Evolutionary conservation across 2,329 filamentous ascomycete genomes (phyloP).

Genomic region (Cercospora citrullina): DNA sequence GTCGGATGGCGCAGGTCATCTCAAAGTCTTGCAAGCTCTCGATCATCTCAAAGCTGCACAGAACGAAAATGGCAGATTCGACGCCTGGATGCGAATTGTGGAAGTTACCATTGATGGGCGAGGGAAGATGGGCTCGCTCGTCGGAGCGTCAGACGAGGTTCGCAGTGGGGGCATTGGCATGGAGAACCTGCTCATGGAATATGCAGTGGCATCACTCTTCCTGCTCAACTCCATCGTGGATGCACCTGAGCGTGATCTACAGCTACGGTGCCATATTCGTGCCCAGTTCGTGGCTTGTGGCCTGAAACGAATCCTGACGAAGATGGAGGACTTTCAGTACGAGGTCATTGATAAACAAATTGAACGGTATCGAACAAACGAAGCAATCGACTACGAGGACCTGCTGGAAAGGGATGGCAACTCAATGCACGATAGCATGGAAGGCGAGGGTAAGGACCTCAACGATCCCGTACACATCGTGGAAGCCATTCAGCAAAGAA

Average conservation of each 20-base stretch:
- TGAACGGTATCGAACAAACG: slow-evolving; percentile 87
- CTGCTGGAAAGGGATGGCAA: slow-evolving; percentile 88
- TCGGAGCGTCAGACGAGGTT: slow-evolving; percentile 94
- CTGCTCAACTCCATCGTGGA: slow-evolving; percentile 97
- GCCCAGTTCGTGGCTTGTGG: slow-evolving; percentile 96
- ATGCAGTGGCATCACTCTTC: slow-evolving; percentile 90
- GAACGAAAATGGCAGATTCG: slow-evolving; percentile 91
- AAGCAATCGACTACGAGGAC: slow-evolving; percentile 97
- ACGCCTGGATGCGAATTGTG: slow-evolving; percentile 97
- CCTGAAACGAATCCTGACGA: slow-evolving; percentile 87
- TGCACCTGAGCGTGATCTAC: slow-evolving; percentile 82
- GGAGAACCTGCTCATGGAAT: slow-evolving; percentile 99
- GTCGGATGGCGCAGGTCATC: slow-evolving; percentile 82
- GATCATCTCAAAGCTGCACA: slow-evolving; percentile 86
- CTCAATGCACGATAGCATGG: slow-evolving; percentile 83
- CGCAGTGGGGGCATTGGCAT: slow-evolving; percentile 95
- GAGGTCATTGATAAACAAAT: slow-evolving; percentile 98
- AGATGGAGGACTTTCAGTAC: slow-evolving; percentile 99
- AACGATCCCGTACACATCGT: slow-evolving; percentile 91
- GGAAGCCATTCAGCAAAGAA: slow-evolving; percentile 83
- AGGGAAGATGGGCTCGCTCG: slow-evolving; percentile 97
- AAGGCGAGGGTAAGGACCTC: slow-evolving; percentile 85
- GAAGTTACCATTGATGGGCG: slow-evolving; percentile 96
- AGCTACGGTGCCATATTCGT: slow-evolving; percentile 88
- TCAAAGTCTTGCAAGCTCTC: slow-evolving; percentile 90